phyloP scores from a whole-genome alignment of 805 yeast species.

The Teunomyces funiuensis region DNA sequence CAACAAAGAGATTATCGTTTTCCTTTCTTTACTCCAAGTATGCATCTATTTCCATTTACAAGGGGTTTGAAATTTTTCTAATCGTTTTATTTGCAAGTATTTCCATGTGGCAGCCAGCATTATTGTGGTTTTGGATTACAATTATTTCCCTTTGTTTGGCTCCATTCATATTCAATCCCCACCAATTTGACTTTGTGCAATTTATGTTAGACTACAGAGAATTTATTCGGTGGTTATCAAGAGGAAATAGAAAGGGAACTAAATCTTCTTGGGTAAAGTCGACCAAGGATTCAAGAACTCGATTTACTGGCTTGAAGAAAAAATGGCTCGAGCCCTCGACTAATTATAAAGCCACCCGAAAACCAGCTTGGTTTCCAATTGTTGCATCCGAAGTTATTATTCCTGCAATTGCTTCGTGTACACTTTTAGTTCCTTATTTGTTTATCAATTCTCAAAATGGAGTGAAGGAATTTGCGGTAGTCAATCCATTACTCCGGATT shows the following conservation, averaged over 20 bases:
- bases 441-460: slow-evolving; percentile 89
- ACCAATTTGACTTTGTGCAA: slow-evolving; percentile 48
- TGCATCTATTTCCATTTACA: slow-evolving; percentile 71
- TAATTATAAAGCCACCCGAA: not conserved
- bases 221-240: slow-evolving; percentile 67
- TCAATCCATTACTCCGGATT: slow-evolving; percentile 59
- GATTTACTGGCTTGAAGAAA: slow-evolving; percentile 26
- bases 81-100: slow-evolving; percentile 73
- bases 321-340: not conserved
- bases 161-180: slow-evolving; percentile 56
- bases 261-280: slow-evolving; percentile 78
- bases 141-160: slow-evolving; percentile 45
- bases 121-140: slow-evolving; percentile 60
- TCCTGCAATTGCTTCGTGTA: not conserved
- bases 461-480: slow-evolving; percentile 43
- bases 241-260: slow-evolving; percentile 72
- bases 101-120: slow-evolving; percentile 78
- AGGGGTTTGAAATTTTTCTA: slow-evolving; percentile 69
- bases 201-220: slow-evolving; percentile 52
- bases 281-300: slow-evolving; percentile 33
- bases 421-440: slow-evolving; percentile 59
- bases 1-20: slow-evolving; percentile 78
- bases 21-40: slow-evolving; percentile 71
- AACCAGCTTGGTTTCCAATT: slow-evolving; percentile 4
- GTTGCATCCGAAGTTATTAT: slow-evolving; percentile 6